Evolutionary conservation across 176 grass and related monocot species (phyloP).

Genomic region (Oryza meyeriana): DNA sequence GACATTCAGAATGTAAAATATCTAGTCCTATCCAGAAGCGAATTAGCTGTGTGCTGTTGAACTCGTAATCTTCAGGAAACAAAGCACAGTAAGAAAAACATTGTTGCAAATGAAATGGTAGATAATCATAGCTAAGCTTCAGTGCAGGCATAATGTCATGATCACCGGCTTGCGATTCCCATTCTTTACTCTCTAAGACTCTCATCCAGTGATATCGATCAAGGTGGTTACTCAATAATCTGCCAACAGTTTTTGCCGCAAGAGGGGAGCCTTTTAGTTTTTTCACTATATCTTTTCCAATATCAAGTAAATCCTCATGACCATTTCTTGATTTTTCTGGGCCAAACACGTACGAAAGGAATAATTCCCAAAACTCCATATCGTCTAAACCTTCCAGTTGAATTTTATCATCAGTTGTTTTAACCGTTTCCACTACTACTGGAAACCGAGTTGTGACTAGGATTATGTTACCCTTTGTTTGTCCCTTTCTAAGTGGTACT

Average conservation of each 20-base stretch:
- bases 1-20: background rate
- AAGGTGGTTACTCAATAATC: background rate
- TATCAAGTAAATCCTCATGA: background rate
- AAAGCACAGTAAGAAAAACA: constrained; percentile 28
- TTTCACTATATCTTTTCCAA: constrained; percentile 14
- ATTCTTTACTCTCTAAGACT: constrained; percentile 25
- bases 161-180: background rate
- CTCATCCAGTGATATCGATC: background rate
- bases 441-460: too few species aligned
- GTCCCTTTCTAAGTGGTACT: too few species aligned
- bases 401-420: background rate
- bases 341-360: background rate
- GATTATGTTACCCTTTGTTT: too few species aligned
- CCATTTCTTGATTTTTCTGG: background rate
- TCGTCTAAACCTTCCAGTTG: background rate
- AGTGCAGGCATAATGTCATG: too few species aligned
- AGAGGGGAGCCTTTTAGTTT: background rate
- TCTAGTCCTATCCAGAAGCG: constrained; percentile 30
- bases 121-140: constrained; percentile 28
- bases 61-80: constrained; percentile 27
- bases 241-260: background rate
- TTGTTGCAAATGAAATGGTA: constrained; percentile 16
- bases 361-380: background rate
- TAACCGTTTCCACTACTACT: background rate
- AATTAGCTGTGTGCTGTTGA: background rate